Evolutionary conservation across 2,329 filamentous ascomycete species (phyloP), one percentile per base, ranked within the genome.

Genomic region (Phialophora chinensis): DNA sequence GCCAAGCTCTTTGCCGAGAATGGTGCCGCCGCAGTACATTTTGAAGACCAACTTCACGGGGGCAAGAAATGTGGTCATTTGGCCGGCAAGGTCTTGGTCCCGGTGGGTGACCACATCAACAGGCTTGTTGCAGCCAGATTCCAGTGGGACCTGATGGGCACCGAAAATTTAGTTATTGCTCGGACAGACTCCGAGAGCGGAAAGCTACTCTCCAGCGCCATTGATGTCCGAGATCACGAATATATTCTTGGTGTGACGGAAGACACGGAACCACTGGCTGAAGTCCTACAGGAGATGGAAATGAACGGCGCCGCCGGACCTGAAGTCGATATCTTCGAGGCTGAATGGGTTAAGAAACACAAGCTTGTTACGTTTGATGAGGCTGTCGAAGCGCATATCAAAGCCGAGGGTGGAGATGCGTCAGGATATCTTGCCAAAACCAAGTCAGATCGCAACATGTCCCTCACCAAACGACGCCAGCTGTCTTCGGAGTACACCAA

Each of bases 21-120:
- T 73, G 95, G 95, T 61, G 95, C 95, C 0, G 95, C 95, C 0
- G 95, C 91, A 8, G 95, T 99, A 1, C 95, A 99, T 79, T 97
- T 99, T 69, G 95, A 99, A 79, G 95, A 99, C 76, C 95, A 99
- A 80, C 86, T 98, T 55, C 95, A 98, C 76, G 95, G 95, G 52
- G 95, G 95, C 68, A 99, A 99, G 84, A 99, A 98, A 81, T 99
- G 95, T 76, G 95, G 95, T 17, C 95, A 99, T 80, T 83, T 98
- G 68, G 95, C 95, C 0, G 95, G 95, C 72, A 99, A 98, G 78
- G 95, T 98, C 1, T 84, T 99, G 8, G 95, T 98, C 2, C 94
- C 95, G 0, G 88, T 93, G 0, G 91, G 93, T 67, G 95, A 98
- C 77, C 95, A 99, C 82, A 96, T 98, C 83, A 97, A 97, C 81